phyloP scores from a whole-genome alignment of 148 eudicot species.

The Chenopodium berlandieri region DNA sequence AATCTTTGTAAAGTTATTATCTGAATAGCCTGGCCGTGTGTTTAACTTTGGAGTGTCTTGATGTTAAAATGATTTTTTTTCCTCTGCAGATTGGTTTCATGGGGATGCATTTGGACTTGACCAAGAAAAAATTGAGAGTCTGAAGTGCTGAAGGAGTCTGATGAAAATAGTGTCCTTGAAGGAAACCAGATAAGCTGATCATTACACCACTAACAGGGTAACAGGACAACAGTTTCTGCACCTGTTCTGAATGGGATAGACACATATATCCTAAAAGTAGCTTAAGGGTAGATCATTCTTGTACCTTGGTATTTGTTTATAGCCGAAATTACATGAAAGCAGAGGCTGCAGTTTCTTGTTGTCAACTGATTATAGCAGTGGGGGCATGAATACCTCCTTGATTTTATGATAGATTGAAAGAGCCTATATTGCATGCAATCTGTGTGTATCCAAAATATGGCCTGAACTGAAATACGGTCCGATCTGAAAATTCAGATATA shows the following conservation, averaged over 20 bases:
- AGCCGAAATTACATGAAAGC: slow-evolving; percentile 11
- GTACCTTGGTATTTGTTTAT: not conserved
- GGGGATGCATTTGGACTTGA: slow-evolving; percentile 83
- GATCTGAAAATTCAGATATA: too few species aligned
- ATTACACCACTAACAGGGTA: not conserved
- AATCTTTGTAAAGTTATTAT: not conserved
- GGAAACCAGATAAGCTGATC: slow-evolving; percentile 12
- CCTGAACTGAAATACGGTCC: too few species aligned
- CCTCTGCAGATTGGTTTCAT: slow-evolving; percentile 92
- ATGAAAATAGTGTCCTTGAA: slow-evolving; percentile 1
- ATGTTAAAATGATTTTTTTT: too few species aligned
- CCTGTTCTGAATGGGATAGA: slow-evolving; percentile 14
- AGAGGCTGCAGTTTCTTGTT: slow-evolving; percentile 13
- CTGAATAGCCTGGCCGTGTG: not conserved
- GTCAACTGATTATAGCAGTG: slow-evolving; percentile 11
- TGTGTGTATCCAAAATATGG: too few species aligned
- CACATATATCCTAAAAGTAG: not conserved
- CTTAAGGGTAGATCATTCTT: slow-evolving; percentile 13
- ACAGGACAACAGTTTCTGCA: slow-evolving; percentile 10
- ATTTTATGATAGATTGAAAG: too few species aligned
- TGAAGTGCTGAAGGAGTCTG: slow-evolving; percentile 8
- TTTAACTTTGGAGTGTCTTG: too few species aligned
- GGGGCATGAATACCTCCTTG: slow-evolving; percentile 14
- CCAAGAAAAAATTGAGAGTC: slow-evolving; percentile 35
- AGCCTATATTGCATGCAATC: too few species aligned